These are phyloP conservation scores for Rhodotorula kratochvilovae DNA, from an alignment of 768 basidiomycete genomes.

Conservation along the genomic window DNA sequence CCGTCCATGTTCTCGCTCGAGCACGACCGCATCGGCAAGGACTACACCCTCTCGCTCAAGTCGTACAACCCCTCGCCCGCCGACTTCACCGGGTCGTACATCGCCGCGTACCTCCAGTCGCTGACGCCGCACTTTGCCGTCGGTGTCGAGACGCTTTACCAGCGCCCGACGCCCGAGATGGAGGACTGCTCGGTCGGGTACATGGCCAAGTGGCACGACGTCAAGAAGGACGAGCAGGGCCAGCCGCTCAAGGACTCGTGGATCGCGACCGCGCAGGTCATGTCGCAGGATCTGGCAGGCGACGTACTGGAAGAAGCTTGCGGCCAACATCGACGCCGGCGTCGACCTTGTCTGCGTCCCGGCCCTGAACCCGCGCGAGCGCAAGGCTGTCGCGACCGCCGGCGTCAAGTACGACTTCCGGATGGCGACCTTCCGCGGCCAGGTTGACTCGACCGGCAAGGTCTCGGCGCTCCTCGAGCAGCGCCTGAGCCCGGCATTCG, in stretches of 20 bases:
- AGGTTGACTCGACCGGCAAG: slow-evolving; percentile 90
- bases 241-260: slow-evolving; percentile 31
- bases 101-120: slow-evolving; percentile 88
- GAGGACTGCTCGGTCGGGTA: slow-evolving; percentile 57
- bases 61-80: slow-evolving; percentile 83
- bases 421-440: slow-evolving; percentile 87
- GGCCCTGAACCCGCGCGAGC: slow-evolving; percentile 59
- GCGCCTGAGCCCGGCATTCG: slow-evolving; percentile 88
- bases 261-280: slow-evolving; percentile 45
- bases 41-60: slow-evolving; percentile 80
- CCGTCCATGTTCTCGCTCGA: slow-evolving; percentile 91
- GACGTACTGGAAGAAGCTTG: slow-evolving; percentile 93
- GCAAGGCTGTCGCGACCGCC: slow-evolving; percentile 87
- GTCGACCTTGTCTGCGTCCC: slow-evolving; percentile 83
- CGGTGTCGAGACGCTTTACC: slow-evolving; percentile 78
- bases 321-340: slow-evolving; percentile 94
- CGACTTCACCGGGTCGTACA: slow-evolving; percentile 84
- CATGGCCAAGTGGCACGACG: slow-evolving; percentile 66
- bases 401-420: slow-evolving; percentile 97
- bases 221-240: slow-evolving; percentile 31
- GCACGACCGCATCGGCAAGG: slow-evolving; percentile 84
- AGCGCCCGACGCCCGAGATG: slow-evolving; percentile 61
- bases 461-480: slow-evolving; percentile 92
- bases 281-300: slow-evolving; percentile 70
- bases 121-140: slow-evolving; percentile 82